Evolutionary conservation across 495 filamentous ascomycete genomes (phyloP).

Genomic region (Aspergillus nanangensis): DNA sequence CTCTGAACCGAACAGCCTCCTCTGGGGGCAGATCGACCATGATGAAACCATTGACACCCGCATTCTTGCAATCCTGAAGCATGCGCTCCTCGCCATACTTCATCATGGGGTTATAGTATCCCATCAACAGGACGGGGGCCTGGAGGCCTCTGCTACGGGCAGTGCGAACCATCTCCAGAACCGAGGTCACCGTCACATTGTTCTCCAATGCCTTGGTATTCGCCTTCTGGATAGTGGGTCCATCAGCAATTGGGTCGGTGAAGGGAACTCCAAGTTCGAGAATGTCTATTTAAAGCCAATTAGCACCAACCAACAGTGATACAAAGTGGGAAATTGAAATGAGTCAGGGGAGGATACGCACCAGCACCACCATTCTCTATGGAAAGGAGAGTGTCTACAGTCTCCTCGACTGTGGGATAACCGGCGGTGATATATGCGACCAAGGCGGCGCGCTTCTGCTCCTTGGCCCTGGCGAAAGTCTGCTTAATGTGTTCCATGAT

Average conservation of each 20-base stretch:
- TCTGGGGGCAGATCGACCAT: constrained; percentile 95
- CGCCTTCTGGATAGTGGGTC: constrained; percentile 87
- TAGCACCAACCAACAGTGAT: background rate
- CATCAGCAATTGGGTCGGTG: constrained; percentile 96
- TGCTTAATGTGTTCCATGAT: constrained; percentile 76
- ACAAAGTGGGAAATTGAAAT: constrained; percentile 2
- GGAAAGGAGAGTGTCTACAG: constrained; percentile 76
- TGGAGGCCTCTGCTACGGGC: constrained; percentile 71
- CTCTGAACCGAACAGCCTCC: constrained; percentile 89
- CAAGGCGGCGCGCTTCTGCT: constrained; percentile 61
- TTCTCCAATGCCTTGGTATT: constrained; percentile 86
- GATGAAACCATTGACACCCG: constrained; percentile 95
- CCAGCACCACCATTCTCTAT: constrained; percentile 93
- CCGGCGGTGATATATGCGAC: constrained; percentile 97
- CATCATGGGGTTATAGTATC: constrained; percentile 95
- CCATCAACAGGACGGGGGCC: constrained; percentile 89
- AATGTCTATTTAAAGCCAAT: constrained; percentile 24
- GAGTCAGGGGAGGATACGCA: constrained; percentile 32
- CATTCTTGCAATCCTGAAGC: constrained; percentile 76
- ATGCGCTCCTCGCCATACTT: constrained; percentile 90
- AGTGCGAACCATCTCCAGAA: constrained; percentile 73
- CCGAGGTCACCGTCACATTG: constrained; percentile 74
- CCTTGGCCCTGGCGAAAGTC: constrained; percentile 85
- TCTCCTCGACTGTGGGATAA: constrained; percentile 78
- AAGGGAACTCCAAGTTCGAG: constrained; percentile 73